Evolutionary conservation across 2,329 filamentous ascomycete genomes (phyloP).

Genomic region (Bipolaris bicolor): DNA sequence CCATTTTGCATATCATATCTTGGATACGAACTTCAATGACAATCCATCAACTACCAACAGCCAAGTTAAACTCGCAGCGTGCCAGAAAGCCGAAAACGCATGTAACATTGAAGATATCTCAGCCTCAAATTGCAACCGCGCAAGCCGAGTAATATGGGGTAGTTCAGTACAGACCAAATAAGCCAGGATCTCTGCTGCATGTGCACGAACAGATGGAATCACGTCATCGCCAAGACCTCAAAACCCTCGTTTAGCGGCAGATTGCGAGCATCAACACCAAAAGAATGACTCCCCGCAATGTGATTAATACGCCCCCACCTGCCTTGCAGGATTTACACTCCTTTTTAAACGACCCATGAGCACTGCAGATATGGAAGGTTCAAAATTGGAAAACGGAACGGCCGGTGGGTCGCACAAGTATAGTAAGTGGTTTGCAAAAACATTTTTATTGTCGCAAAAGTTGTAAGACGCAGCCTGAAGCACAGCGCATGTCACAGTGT

Average conservation of each 20-base stretch:
- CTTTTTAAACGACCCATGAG: constrained; percentile 13
- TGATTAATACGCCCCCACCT: constrained; percentile 20
- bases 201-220: constrained; percentile 19
- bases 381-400: constrained; percentile 13
- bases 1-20: too few relatives aligned
- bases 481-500: background rate
- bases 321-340: constrained; percentile 19
- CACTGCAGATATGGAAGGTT: constrained; percentile 24
- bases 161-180: background rate
- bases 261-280: constrained; percentile 26
- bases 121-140: background rate
- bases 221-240: constrained; percentile 41
- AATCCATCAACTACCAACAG: too few relatives aligned
- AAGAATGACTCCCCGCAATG: constrained; percentile 38
- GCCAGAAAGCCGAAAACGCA: too few relatives aligned
- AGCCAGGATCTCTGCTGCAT: background rate
- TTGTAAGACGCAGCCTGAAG: background rate
- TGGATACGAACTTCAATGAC: too few relatives aligned
- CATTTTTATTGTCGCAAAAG: constrained; percentile 11
- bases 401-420: constrained; percentile 32
- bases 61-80: too few relatives aligned
- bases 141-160: background rate
- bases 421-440: constrained; percentile 13
- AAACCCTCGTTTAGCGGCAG: constrained; percentile 34
- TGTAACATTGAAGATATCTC: background rate